Conservation (phyloP, 164 flowering plant genomes). For the Buxus sempervirens region DNA sequence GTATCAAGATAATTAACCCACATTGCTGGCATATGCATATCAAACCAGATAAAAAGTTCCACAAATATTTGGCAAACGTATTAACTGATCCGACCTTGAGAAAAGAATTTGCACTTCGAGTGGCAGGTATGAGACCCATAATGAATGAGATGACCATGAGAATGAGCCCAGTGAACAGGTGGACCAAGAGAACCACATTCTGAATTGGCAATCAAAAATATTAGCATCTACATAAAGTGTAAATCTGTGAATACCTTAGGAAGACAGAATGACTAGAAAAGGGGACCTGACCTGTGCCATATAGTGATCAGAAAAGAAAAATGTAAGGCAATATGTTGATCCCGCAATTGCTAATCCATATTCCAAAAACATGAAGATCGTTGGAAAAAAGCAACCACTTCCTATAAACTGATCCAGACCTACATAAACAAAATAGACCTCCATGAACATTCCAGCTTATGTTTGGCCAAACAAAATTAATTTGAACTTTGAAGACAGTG, state of each 20-base stretch:
- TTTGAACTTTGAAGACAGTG: background rate
- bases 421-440: conserved; percentile 21
- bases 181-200: conserved; percentile 89
- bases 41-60: background rate
- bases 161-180: conserved; percentile 82
- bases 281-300: conserved; percentile 69
- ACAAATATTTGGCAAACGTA: background rate
- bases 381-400: conserved; percentile 50
- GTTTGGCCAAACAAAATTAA: background rate
- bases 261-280: conserved; percentile 7
- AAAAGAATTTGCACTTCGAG: conserved; percentile 58
- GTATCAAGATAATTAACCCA: background rate
- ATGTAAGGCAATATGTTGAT: conserved; percentile 94
- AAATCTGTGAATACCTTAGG: background rate
- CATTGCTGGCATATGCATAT: background rate
- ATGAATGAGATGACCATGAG: conserved; percentile 95
- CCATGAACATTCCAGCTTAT: background rate
- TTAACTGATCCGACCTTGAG: conserved; percentile 60
- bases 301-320: conserved; percentile 86
- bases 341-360: conserved; percentile 91
- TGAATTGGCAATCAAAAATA: conserved; percentile 29
- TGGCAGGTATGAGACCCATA: conserved; percentile 79
- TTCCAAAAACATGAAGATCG: conserved; percentile 65
- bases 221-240: background rate
- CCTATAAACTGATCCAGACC: conserved; percentile 94